Evolutionary conservation across 345 rosid genomes (phyloP), one percentile per base, ranked within the genome.

Genomic region (Gossypium bickii): DNA sequence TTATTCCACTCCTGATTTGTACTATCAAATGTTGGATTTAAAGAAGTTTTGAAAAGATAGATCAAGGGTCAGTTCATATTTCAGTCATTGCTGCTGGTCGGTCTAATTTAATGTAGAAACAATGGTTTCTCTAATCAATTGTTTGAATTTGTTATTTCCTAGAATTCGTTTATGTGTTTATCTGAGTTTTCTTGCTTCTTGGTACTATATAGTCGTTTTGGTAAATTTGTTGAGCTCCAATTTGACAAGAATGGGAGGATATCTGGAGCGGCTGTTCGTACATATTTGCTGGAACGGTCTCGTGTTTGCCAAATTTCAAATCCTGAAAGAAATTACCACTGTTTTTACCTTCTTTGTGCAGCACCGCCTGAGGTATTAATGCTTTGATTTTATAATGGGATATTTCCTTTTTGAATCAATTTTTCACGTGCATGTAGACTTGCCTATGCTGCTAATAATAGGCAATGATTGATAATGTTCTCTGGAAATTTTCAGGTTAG

Each of bases 151-250:
- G n/a, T 16, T 60, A 60, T 29, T 22, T 63, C 15, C 53, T 70
- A 29, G 66, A 69, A 71, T 65, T 61, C 20, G 44, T 67, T 24
- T 25, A 34, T 34, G 49, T 44, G 38, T 55, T 34, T 75, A 27
- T 34, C 53, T 59, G 58, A 24, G 77, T 77, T 58, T 51, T 74
- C 25, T 56, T 18, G 43, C 59, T 71, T 44, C 71, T 49, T 78
- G 74, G 65, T 49, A 61, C 60, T 79, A 80, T 83, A 80, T 80
- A 96, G 99, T 88, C 99, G 99, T 67, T 96, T 96, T 81, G 99
- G 98, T 82, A 96, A 96, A 88, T 96, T 96, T 85, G 99, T 96
- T 24, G 99, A 96, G 92, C 79, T 96, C 78, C 99, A 96, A 84
- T 96, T 96, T 82, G 98, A 96, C 90, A 96, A 93, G 81, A 89